phyloP scores from a whole-genome alignment of 1,139 yeast species.

The Nadsonia commutata region DNA sequence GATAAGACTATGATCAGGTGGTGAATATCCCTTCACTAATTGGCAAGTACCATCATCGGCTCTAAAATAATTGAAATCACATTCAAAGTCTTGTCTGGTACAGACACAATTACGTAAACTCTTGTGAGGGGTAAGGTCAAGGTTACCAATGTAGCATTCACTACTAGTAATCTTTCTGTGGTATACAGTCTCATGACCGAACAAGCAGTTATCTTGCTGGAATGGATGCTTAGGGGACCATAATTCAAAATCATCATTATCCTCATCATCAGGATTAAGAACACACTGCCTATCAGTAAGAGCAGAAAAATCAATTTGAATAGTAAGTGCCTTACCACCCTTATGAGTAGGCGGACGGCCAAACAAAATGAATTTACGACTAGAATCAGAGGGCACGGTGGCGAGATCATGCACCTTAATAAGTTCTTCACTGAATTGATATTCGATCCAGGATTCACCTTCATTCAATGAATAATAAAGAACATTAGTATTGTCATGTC shows the following conservation, averaged over 20 bases:
- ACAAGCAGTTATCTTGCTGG: conserved; percentile 48
- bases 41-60: conserved; percentile 76
- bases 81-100: conserved; percentile 78
- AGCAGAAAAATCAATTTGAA: conserved; percentile 58
- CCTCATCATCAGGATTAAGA: conserved; percentile 44
- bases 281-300: conserved; percentile 54
- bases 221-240: conserved; percentile 70
- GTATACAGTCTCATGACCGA: conserved; percentile 77
- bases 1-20: conserved; percentile 48
- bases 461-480: conserved; percentile 60
- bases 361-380: conserved; percentile 54
- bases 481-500: conserved; percentile 40
- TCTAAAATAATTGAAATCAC: conserved; percentile 73
- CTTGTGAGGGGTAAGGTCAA: conserved; percentile 34
- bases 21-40: conserved; percentile 53
- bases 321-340: conserved; percentile 31
- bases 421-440: conserved; percentile 42
- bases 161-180: conserved; percentile 52
- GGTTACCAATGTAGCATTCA: conserved; percentile 64
- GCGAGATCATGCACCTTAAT: conserved; percentile 57
- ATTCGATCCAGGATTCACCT: conserved; percentile 64
- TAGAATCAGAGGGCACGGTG: conserved; percentile 82
- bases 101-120: conserved; percentile 63
- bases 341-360: conserved; percentile 26
- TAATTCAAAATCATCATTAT: conserved; percentile 60